Percentiles rank a stretch among this genome's conserved stretches.
These are phyloP conservation scores for Porodaedalea pini DNA, from an alignment of 1,284 basidiomycete species.

Conservation along the genomic window DNA sequence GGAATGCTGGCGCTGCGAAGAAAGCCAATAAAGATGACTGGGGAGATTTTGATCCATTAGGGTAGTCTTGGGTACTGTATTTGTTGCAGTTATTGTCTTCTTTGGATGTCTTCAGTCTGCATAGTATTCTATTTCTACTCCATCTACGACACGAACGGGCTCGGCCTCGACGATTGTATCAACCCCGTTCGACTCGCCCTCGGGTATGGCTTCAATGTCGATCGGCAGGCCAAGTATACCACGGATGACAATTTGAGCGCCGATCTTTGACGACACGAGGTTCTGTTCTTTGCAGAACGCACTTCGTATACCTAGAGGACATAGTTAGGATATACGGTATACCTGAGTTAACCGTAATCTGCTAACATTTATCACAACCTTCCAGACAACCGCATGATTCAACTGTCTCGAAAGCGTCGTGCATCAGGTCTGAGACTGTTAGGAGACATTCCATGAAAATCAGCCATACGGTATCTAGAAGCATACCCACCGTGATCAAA, in stretches of 20 bases:
- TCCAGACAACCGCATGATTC: conserved; percentile 65
- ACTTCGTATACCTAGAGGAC: conserved; percentile 56
- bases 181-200: conserved; percentile 26
- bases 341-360: neutral
- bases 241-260: conserved; percentile 67
- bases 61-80: neutral
- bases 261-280: conserved; percentile 63
- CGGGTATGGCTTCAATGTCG: conserved; percentile 42
- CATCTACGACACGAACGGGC: conserved; percentile 44
- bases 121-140: conserved; percentile 46
- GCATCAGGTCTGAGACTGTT: conserved; percentile 58
- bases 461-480: neutral
- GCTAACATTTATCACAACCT: conserved; percentile 74
- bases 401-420: conserved; percentile 61
- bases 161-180: conserved; percentile 54
- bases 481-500: conserved; percentile 72
- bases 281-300: conserved; percentile 63
- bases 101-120: neutral
- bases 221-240: conserved; percentile 56
- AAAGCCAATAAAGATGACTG: conserved; percentile 62
- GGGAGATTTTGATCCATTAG: conserved; percentile 77
- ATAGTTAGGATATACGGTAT: neutral
- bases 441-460: conserved; percentile 10
- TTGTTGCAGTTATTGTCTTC: neutral
- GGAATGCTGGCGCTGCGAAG: conserved; percentile 38